A percentile compares a stretch with the other conserved stretches of the same genome.
Conservation (phyloP, 2,329 filamentous ascomycete species). For the Cladosporium sp. region DNA sequence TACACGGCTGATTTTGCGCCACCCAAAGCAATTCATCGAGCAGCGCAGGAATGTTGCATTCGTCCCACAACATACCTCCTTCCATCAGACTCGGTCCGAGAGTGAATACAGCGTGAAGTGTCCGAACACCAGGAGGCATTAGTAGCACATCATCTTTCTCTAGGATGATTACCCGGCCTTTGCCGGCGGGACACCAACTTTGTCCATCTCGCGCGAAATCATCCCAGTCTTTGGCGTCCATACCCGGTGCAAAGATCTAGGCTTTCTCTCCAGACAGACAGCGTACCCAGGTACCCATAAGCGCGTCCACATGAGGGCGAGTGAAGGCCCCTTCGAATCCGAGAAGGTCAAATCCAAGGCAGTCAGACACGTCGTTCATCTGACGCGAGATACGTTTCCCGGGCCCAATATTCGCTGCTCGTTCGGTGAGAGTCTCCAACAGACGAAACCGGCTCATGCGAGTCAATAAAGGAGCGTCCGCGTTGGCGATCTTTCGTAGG, state of each 20-base stretch:
- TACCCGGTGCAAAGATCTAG: slow-evolving; percentile 12
- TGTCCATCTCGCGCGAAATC: slow-evolving; percentile 12
- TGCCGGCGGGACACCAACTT: slow-evolving; percentile 10
- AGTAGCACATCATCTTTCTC: slow-evolving; percentile 14
- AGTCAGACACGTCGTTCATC: slow-evolving; percentile 2
- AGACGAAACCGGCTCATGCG: slow-evolving; percentile 16
- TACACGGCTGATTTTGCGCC: slow-evolving; percentile 6
- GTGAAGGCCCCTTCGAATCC: slow-evolving; percentile 40
- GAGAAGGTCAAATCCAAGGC: slow-evolving; percentile 14
- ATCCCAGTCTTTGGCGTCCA: slow-evolving; percentile 14
- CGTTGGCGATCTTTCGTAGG: slow-evolving; percentile 7
- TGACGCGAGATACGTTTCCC: neutral
- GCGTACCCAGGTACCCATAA: slow-evolving; percentile 18
- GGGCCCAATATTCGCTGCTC: slow-evolving; percentile 4
- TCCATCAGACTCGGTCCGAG: slow-evolving; percentile 16
- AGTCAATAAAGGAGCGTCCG: slow-evolving; percentile 12
- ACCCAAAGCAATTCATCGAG: slow-evolving; percentile 18
- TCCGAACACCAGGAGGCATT: slow-evolving; percentile 3
- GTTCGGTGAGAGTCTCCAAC: slow-evolving; percentile 9
- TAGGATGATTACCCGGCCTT: slow-evolving; percentile 8
- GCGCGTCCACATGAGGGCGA: slow-evolving; percentile 19
- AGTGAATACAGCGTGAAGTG: slow-evolving; percentile 17
- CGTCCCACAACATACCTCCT: slow-evolving; percentile 21
- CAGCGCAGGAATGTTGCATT: slow-evolving; percentile 9
- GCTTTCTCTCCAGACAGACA: slow-evolving; percentile 16